A percentile compares a stretch with the other conserved stretches of the same genome.
Evolutionary conservation across 805 yeast genomes (phyloP).

Genomic region (Wickerhamomyces chaumierensis): DNA sequence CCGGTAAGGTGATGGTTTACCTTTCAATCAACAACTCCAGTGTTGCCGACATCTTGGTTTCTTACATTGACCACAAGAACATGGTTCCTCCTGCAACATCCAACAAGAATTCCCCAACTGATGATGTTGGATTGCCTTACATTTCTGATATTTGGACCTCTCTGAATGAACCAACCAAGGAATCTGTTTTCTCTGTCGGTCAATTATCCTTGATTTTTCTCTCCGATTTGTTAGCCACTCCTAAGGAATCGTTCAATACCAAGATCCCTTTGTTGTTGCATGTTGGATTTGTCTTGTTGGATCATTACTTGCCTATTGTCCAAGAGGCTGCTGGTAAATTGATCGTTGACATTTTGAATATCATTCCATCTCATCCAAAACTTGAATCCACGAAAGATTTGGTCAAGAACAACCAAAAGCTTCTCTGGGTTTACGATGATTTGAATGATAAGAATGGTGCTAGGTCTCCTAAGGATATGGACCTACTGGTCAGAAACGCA

Average conservation of each 20-base stretch:
- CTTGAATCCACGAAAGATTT: slow-evolving; percentile 45
- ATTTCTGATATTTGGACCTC: slow-evolving; percentile 57
- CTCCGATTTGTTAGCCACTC: slow-evolving; percentile 65
- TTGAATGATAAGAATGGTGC: slow-evolving; percentile 69
- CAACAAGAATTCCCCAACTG: slow-evolving; percentile 19
- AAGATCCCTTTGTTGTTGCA: slow-evolving; percentile 70
- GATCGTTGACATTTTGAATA: slow-evolving; percentile 57
- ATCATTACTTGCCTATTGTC: slow-evolving; percentile 75
- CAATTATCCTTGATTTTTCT: slow-evolving; percentile 79
- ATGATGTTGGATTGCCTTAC: slow-evolving; percentile 47
- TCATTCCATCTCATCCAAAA: slow-evolving; percentile 40
- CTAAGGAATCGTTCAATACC: slow-evolving; percentile 47
- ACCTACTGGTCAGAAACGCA: slow-evolving; percentile 50
- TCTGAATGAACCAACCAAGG: slow-evolving; percentile 47
- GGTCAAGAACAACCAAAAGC: slow-evolving; percentile 37
- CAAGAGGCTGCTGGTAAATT: slow-evolving; percentile 77
- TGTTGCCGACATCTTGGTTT: slow-evolving; percentile 50
- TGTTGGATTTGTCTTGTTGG: slow-evolving; percentile 67
- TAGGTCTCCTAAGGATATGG: slow-evolving; percentile 81
- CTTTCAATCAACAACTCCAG: slow-evolving; percentile 47
- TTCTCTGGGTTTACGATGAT: slow-evolving; percentile 81
- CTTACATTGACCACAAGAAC: slow-evolving; percentile 67
- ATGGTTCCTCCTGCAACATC: slow-evolving; percentile 70
- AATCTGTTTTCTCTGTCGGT: slow-evolving; percentile 74
- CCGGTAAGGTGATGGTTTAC: slow-evolving; percentile 74